Conservation (phyloP, 208 protist genomes). For the Leishmania tropica region DNA sequence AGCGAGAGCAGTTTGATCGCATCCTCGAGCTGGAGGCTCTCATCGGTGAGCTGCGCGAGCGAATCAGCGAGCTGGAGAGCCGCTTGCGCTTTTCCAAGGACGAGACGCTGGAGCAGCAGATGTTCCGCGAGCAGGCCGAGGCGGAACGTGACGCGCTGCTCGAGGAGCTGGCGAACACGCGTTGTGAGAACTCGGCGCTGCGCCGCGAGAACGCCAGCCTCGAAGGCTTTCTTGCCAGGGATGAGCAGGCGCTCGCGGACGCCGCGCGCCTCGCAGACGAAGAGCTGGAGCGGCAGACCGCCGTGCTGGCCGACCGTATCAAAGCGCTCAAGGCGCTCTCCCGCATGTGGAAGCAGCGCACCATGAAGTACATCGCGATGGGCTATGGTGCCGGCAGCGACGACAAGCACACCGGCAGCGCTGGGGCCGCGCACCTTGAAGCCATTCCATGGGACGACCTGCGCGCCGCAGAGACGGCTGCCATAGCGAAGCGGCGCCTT, state of each 20-base stretch:
- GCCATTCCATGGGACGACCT: constrained; percentile 55
- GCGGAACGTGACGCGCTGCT: constrained; percentile 42
- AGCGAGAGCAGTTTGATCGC: constrained; percentile 53
- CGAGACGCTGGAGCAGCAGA: constrained; percentile 53
- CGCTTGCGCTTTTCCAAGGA: constrained; percentile 69
- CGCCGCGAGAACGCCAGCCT: constrained; percentile 45
- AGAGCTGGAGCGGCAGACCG: constrained; percentile 46
- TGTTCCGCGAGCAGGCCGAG: constrained; percentile 50
- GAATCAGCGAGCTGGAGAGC: constrained; percentile 52
- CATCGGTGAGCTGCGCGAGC: constrained; percentile 54
- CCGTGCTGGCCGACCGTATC: constrained; percentile 38
- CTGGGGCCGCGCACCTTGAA: constrained; percentile 17
- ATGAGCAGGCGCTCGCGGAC: constrained; percentile 57
- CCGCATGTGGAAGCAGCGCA: constrained; percentile 74
- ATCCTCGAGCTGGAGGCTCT: constrained; percentile 56
- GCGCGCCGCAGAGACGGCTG: constrained; percentile 46
- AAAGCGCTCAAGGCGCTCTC: constrained; percentile 43
- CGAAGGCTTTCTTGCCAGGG: constrained; percentile 43
- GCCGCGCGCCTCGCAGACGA: constrained; percentile 50
- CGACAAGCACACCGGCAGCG: not conserved
- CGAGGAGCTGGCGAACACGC: constrained; percentile 36
- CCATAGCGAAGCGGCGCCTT: constrained; percentile 45
- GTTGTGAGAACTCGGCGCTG: constrained; percentile 44
- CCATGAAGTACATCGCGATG: constrained; percentile 69
- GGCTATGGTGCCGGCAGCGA: constrained; percentile 38